Evolutionary conservation across 2,329 filamentous ascomycete genomes (phyloP).

Genomic region (Cladosporium sp.): DNA sequence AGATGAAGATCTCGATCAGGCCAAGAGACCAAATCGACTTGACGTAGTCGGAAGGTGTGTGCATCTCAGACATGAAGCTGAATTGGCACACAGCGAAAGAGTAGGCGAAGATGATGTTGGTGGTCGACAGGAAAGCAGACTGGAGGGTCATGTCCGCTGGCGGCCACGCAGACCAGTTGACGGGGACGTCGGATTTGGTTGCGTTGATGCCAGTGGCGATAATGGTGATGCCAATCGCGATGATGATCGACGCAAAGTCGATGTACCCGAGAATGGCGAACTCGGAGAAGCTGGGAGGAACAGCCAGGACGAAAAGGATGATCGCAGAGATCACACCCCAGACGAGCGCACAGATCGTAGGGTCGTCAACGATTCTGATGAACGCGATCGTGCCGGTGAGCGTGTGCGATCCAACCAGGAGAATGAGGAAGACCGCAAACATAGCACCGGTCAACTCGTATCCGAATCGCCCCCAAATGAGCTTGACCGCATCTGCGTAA

Average conservation of each 20-base stretch:
- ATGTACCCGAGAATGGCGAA: slow-evolving; percentile 31
- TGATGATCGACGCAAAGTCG: slow-evolving; percentile 31
- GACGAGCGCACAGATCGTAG: slow-evolving; percentile 35
- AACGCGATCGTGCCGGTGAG: slow-evolving; percentile 43
- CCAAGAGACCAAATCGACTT: slow-evolving; percentile 55
- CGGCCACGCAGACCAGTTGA: slow-evolving; percentile 30
- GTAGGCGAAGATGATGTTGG: slow-evolving; percentile 66
- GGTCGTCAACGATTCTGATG: slow-evolving; percentile 35
- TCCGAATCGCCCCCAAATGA: slow-evolving; percentile 39
- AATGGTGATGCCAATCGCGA: slow-evolving; percentile 31
- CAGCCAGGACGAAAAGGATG: slow-evolving; percentile 29
- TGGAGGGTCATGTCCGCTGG: slow-evolving; percentile 37
- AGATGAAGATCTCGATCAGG: slow-evolving; percentile 57
- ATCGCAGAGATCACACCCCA: slow-evolving; percentile 40
- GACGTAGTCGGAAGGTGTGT: slow-evolving; percentile 55
- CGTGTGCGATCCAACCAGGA: slow-evolving; percentile 40
- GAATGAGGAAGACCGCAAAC: slow-evolving; percentile 38
- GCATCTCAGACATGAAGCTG: slow-evolving; percentile 60
- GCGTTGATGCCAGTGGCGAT: slow-evolving; percentile 30
- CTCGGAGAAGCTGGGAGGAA: slow-evolving; percentile 31
- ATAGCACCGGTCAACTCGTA: slow-evolving; percentile 39
- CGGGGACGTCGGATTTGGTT: slow-evolving; percentile 23
- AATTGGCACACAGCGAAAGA: slow-evolving; percentile 55
- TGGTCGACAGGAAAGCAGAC: slow-evolving; percentile 56
- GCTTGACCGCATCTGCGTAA: slow-evolving; percentile 39